A percentile compares a stretch with the other conserved stretches of the same genome.
These are phyloP conservation scores for Boletus rufocinnamomeus DNA, from an alignment of 768 basidiomycete species.

Conservation along the genomic window DNA sequence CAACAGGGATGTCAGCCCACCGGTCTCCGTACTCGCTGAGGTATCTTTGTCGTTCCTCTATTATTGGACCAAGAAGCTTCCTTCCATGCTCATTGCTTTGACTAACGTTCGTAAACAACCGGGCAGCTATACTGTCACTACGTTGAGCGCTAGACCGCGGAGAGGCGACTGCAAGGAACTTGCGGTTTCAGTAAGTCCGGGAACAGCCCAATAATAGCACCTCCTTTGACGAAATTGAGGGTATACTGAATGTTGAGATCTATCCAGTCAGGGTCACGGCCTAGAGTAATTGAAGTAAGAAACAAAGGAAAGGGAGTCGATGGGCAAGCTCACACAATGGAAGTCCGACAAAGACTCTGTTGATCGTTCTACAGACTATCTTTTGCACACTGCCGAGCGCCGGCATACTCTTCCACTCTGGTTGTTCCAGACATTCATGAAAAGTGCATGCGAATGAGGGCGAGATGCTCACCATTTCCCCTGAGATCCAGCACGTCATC, in stretches of 20 bases:
- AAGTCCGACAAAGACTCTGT: slow-evolving; percentile 51
- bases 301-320: background rate
- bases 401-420: slow-evolving; percentile 43
- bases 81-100: background rate
- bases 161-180: background rate
- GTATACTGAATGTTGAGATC: slow-evolving; percentile 35
- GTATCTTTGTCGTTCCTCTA: no score
- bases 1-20: background rate
- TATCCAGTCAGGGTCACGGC: slow-evolving; percentile 41
- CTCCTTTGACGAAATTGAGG: slow-evolving; percentile 26
- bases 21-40: background rate
- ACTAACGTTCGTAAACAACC: background rate
- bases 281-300: slow-evolving; percentile 29
- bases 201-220: slow-evolving; percentile 25
- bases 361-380: slow-evolving; percentile 37
- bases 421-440: background rate
- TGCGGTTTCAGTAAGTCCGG: slow-evolving; percentile 21
- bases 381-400: slow-evolving; percentile 18
- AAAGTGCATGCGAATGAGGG: background rate
- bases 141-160: background rate
- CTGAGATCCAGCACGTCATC: slow-evolving; percentile 36
- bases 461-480: slow-evolving; percentile 13
- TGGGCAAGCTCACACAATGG: slow-evolving; percentile 40
- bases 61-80: no score
- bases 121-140: background rate